Evolutionary conservation across 805 yeast species (phyloP).

Genomic region (Wickerhamomyces silvicola): DNA sequence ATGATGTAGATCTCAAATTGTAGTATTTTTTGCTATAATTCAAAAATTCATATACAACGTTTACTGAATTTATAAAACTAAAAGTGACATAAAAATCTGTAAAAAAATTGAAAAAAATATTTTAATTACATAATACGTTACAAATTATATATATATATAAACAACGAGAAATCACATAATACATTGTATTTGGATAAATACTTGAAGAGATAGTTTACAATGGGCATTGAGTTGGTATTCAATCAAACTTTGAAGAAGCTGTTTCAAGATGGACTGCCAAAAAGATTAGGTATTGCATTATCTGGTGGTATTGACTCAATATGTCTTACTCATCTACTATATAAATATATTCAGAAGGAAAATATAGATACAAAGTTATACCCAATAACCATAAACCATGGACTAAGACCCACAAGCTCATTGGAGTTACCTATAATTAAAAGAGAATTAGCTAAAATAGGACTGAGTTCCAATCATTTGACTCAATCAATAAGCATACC

Average conservation of each 20-base stretch:
- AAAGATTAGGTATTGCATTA: conserved; percentile 46
- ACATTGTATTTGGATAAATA: too few relatives aligned
- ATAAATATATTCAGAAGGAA: conserved; percentile 26
- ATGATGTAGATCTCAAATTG: too few relatives aligned
- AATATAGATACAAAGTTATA: conserved; percentile 28
- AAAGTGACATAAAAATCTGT: too few relatives aligned
- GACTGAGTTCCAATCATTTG: conserved; percentile 24
- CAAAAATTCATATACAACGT: too few relatives aligned
- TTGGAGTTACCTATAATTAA: conserved; percentile 20
- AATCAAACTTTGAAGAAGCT: neutral
- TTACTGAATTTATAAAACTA: too few relatives aligned
- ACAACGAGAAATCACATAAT: neutral
- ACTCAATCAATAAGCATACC: conserved; percentile 22
- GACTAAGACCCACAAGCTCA: conserved; percentile 34
- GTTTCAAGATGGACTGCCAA: conserved; percentile 16
- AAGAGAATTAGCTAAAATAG: conserved; percentile 11
- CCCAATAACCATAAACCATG: conserved; percentile 67
- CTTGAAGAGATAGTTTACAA: neutral
- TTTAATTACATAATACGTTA: too few relatives aligned
- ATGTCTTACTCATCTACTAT: conserved; percentile 51
- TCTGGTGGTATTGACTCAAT: conserved; percentile 84
- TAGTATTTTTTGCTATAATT: too few relatives aligned
- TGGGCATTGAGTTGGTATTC: neutral
- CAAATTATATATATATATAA: too few relatives aligned
- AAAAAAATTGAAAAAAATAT: too few relatives aligned